Evolutionary conservation across 2,329 filamentous ascomycete species (phyloP), one percentile per base, ranked within the genome.

Genomic region (Diaporthe citriasiana): DNA sequence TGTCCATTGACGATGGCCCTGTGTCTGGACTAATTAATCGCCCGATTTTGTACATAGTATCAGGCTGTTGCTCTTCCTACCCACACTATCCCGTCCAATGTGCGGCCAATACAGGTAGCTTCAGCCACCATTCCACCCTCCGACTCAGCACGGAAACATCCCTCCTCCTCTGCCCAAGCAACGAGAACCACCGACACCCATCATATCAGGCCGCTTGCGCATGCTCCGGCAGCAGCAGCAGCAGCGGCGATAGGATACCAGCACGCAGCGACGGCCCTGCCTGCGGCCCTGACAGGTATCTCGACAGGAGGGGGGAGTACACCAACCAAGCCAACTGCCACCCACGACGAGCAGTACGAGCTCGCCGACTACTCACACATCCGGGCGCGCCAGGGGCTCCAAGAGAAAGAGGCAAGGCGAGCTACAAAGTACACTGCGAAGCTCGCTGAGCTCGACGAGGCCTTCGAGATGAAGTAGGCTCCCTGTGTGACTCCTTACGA

Each of bases 391-490:
- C 77, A 79, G 68, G 77, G 80, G 74, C 76, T 74, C 51, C 76
- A 59, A 74, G 81, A 82, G 42, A 80, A 79, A 70, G 81, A 84
- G 73, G 76, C 78, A 50, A 82, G 81, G 70, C 80, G 78, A 77
- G 80, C 77, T 76, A 78, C 81, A 27, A 92, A 89, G 83, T 85
- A 88, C 80, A 84, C 84, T 78, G 86, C 89, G 82, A 95, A 95
- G 87, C 89, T 91, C 82, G 86, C 87, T 81, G 90, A 90, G 88
- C 91, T 95, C 79, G 90, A 94, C 79, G 87, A 92, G 78, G 69
- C 69, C 30, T 71, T 71, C 47, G 40, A 63, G 45, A 99, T 99
- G 97, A 98, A 98, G 92, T 66, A 66, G 30, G 63, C 45, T 27
- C 45, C 63, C 60, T 22, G 25, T 13, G 4, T 17, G 59, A 42